Base-by-base conservation (phyloP, 495 filamentous ascomycete species). In the Lasiosphaeria miniovina region DNA sequence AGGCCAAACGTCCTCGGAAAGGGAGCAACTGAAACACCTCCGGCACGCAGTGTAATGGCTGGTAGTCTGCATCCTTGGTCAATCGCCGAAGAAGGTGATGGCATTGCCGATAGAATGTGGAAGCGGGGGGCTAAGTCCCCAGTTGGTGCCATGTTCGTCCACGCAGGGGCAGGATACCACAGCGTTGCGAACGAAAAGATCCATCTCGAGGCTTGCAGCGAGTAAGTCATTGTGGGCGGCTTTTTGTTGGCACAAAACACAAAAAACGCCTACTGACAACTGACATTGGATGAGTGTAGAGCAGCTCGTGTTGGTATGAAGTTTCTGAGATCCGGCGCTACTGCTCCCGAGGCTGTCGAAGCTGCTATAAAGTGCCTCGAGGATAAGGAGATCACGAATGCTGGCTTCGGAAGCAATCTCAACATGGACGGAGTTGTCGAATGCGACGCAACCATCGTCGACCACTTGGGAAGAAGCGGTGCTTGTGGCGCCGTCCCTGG, bases 121-220 rank as follows among this genome's bases (percentile, higher is more conserved):
- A 64, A 50, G 41, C 61, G 62, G 31, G 50, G 46, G 4, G n/a
- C 50, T 10, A 66, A 58, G 40, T 61, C 49, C 34, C 64, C 73
- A 1, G 72, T 81, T 17, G 68, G 75, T 59, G 89, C 88, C n/a
- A 89, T 98, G 38, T 97, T 96, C 68, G 85, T 98, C 58, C 94
- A 98, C 77, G 94, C 93, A 24, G 94, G 94, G 11, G 94, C 94
- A 15, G 94, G 94, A n/a, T 97, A 88, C 66, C 94, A 98, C 71
- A 96, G 90, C 65, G 66, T 77, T 14, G 81, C 87, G 53, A 97
- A 98, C 73, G 91, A 98, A 68, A 75, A 77, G 14, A 77, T 87
- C 41, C 94, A 98, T 69, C 81, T 98, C 11, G 76, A 87, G 64
- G 90, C 91, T 24, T 98, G 94, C 71, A 85, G 86, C 61, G 85